phyloP scores from a whole-genome alignment of 345 rosid genomes.

The Eucalyptus microcorys region DNA sequence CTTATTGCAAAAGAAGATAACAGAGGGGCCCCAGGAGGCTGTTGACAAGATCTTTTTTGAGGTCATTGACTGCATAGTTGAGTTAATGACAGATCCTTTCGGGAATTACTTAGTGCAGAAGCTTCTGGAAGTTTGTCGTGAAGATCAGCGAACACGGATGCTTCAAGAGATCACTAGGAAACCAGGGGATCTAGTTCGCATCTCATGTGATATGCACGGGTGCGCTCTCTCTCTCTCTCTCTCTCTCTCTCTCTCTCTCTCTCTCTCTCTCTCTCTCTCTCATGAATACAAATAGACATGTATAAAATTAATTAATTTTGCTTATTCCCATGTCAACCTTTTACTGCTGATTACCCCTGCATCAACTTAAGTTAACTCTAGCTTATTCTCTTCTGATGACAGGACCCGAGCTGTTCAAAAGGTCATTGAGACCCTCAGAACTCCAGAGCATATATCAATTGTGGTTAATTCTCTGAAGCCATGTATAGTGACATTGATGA shows the following conservation, averaged over 20 bases:
- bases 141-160: constrained; percentile 48
- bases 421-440: constrained; percentile 52
- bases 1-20: constrained; percentile 56
- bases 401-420: constrained; percentile 87
- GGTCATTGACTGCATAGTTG: constrained; percentile 56
- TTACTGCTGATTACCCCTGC: not conserved
- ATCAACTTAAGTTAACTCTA: not conserved
- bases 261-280: not conserved
- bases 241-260: not conserved
- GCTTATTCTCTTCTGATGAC: not conserved
- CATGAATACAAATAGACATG: not conserved
- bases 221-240: constrained; percentile 2
- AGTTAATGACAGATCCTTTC: constrained; percentile 75
- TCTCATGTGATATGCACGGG: constrained; percentile 88
- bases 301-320: not conserved
- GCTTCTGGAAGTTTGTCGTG: constrained; percentile 70
- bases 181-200: constrained; percentile 45
- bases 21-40: constrained; percentile 49
- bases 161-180: constrained; percentile 43
- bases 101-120: constrained; percentile 80
- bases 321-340: not conserved
- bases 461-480: constrained; percentile 55
- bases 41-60: constrained; percentile 55
- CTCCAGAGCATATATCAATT: constrained; percentile 40
- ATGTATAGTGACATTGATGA: constrained; percentile 54